Evolutionary conservation across 2,329 filamentous ascomycete genomes (phyloP).

Genomic region (Ceratocystis albifundus): DNA sequence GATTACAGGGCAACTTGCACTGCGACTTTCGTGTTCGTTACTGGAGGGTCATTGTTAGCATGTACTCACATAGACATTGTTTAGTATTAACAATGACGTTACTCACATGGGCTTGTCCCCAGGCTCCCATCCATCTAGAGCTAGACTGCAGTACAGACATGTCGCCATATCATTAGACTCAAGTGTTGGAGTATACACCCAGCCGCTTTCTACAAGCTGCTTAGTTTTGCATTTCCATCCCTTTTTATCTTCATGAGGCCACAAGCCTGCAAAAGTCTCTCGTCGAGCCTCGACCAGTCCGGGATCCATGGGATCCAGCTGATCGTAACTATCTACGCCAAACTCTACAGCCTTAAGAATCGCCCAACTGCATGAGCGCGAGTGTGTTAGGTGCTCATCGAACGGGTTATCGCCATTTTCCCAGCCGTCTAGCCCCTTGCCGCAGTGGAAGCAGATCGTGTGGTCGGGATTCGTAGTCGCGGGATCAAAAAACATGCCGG

Average conservation of each 20-base stretch:
- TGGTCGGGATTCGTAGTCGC: slow-evolving; percentile 69
- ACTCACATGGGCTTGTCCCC: slow-evolving; percentile 76
- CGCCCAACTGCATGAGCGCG: slow-evolving; percentile 77
- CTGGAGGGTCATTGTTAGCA: slow-evolving; percentile 36
- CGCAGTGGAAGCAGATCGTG: slow-evolving; percentile 77
- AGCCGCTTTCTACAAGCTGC: slow-evolving; percentile 85
- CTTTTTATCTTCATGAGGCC: slow-evolving; percentile 81
- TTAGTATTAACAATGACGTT: slow-evolving; percentile 15
- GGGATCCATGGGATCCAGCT: slow-evolving; percentile 62
- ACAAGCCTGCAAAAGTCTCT: slow-evolving; percentile 70
- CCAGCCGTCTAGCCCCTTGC: slow-evolving; percentile 80
- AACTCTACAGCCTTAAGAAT: slow-evolving; percentile 54
- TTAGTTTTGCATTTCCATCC: slow-evolving; percentile 84
- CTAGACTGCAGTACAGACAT: slow-evolving; percentile 81
- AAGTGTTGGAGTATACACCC: slow-evolving; percentile 78
- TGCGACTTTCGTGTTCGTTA: slow-evolving; percentile 74
- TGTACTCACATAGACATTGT: not conserved
- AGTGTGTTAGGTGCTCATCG: slow-evolving; percentile 74
- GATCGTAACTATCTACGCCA: slow-evolving; percentile 48
- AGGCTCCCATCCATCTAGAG: slow-evolving; percentile 88
- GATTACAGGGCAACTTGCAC: slow-evolving; percentile 75
- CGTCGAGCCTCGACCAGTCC: slow-evolving; percentile 65
- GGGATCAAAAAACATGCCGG: slow-evolving; percentile 84
- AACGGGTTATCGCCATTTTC: slow-evolving; percentile 75
- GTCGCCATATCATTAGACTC: slow-evolving; percentile 83